Percentiles rank a stretch among this genome's conserved stretches.
Evolutionary conservation across 352 stramenopile genomes (phyloP).

Genomic region (Phytophthora pluvialis): DNA sequence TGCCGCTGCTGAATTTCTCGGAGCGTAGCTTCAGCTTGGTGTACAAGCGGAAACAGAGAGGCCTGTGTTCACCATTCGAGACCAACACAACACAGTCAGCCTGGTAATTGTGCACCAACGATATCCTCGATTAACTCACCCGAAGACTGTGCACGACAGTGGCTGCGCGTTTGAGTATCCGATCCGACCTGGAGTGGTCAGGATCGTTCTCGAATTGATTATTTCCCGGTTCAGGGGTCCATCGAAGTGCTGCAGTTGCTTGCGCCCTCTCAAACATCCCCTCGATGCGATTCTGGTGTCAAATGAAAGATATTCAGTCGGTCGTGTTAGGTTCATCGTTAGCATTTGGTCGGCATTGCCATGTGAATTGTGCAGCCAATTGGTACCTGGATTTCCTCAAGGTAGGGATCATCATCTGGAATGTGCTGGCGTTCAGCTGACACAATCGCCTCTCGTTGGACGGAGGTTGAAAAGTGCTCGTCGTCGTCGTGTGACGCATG

Average conservation of each 20-base stretch:
- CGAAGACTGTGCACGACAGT: constrained; percentile 62
- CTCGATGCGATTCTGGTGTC: constrained; percentile 48
- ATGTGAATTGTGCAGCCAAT: background rate
- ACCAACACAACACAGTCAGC: constrained; percentile 4
- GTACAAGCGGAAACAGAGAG: constrained; percentile 57
- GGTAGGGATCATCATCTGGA: constrained; percentile 41
- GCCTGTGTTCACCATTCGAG: constrained; percentile 28
- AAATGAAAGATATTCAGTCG: background rate
- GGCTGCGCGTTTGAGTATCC: constrained; percentile 47
- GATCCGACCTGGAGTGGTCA: constrained; percentile 29
- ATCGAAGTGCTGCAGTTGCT: constrained; percentile 35
- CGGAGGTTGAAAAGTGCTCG: constrained; percentile 6
- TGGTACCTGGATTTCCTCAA: constrained; percentile 51
- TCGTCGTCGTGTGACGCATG: constrained; percentile 5
- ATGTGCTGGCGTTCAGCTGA: constrained; percentile 22
- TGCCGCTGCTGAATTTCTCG: constrained; percentile 48
- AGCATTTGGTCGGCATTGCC: too few relatives aligned
- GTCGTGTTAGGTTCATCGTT: too few relatives aligned
- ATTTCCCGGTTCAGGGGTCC: constrained; percentile 16
- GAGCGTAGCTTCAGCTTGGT: constrained; percentile 58
- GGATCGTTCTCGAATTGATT: constrained; percentile 36
- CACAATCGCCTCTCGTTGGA: constrained; percentile 18
- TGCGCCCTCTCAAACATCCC: constrained; percentile 52
- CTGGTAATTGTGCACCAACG: background rate
- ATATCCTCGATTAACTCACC: constrained; percentile 11